These are phyloP conservation scores for Phylloporus scabripes DNA, from an alignment of 768 basidiomycete species.

Conservation along the genomic window DNA sequence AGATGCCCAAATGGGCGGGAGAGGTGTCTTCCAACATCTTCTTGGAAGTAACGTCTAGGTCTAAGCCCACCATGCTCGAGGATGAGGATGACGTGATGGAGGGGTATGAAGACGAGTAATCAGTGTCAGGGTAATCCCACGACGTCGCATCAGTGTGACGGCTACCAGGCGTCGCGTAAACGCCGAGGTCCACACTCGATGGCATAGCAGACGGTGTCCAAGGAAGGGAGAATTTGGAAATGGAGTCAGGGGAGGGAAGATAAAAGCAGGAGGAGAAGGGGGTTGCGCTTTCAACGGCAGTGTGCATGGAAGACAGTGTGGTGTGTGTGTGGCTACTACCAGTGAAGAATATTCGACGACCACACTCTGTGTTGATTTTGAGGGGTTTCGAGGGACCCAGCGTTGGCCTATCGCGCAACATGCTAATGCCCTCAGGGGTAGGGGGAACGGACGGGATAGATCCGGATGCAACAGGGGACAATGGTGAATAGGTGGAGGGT, in stretches of 20 bases:
- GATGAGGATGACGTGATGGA: slow-evolving; percentile 38
- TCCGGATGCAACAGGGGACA: slow-evolving; percentile 35
- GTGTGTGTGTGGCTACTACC: slow-evolving; percentile 42
- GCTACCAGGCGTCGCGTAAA: slow-evolving; percentile 39
- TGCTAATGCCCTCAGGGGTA: slow-evolving; percentile 51
- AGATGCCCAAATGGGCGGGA: slow-evolving; percentile 27
- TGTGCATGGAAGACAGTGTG: slow-evolving; percentile 64
- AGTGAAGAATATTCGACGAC: slow-evolving; percentile 32
- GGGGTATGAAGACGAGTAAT: slow-evolving; percentile 46
- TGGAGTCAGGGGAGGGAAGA: slow-evolving; percentile 40
- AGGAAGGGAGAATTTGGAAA: slow-evolving; percentile 33
- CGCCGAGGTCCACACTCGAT: slow-evolving; percentile 36
- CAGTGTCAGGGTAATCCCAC: slow-evolving; percentile 45
- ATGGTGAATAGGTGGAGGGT: slow-evolving; percentile 46
- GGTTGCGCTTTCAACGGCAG: slow-evolving; percentile 60
- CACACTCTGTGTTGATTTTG: slow-evolving; percentile 53
- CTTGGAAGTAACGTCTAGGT: slow-evolving; percentile 28
- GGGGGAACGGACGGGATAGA: slow-evolving; percentile 46
- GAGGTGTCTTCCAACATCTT: slow-evolving; percentile 29
- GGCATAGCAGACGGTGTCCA: slow-evolving; percentile 32
- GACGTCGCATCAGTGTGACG: slow-evolving; percentile 46
- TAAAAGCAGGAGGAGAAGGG: slow-evolving; percentile 55
- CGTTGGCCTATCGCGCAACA: slow-evolving; percentile 35
- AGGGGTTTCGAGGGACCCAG: slow-evolving; percentile 39
- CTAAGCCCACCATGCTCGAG: slow-evolving; percentile 30